These are phyloP conservation scores for Salix koriyanagi DNA, from an alignment of 345 rosid genomes.

Conservation along the genomic window DNA sequence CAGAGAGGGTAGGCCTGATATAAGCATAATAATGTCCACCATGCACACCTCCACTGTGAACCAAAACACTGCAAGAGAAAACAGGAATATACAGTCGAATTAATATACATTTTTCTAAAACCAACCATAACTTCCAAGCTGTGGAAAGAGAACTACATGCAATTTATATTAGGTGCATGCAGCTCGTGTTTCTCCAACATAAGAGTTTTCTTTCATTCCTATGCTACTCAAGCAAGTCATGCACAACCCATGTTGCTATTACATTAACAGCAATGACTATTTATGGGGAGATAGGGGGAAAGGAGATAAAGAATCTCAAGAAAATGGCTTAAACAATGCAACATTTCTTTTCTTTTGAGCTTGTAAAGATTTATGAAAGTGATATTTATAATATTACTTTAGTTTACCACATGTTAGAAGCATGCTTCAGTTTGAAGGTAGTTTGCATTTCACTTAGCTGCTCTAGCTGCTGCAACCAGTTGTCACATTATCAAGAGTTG, in stretches of 20 bases:
- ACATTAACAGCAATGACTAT: background rate
- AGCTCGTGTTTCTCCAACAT: background rate
- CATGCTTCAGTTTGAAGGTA: too few relatives aligned
- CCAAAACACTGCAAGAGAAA: constrained; percentile 66
- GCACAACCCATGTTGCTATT: background rate
- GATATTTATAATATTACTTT: background rate
- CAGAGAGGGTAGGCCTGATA: constrained; percentile 90
- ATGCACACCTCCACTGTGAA: constrained; percentile 96
- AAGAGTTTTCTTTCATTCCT: too few relatives aligned
- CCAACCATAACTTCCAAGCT: background rate
- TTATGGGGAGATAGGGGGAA: background rate
- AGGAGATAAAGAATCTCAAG: background rate
- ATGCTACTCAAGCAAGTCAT: background rate
- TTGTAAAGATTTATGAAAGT: background rate
- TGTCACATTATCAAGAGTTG: too few relatives aligned
- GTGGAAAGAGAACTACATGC: background rate
- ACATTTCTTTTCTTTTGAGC: background rate
- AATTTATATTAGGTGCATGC: background rate
- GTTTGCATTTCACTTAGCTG: too few relatives aligned
- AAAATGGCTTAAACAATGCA: background rate
- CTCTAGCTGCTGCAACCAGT: too few relatives aligned
- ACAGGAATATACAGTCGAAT: constrained; percentile 11
- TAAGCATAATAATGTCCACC: constrained; percentile 98
- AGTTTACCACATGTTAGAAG: background rate
- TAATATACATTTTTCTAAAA: background rate